Evolutionary conservation across 495 filamentous ascomycete species (phyloP), one percentile per base, ranked within the genome.

Genomic region (Aspergillus homomorphus): DNA sequence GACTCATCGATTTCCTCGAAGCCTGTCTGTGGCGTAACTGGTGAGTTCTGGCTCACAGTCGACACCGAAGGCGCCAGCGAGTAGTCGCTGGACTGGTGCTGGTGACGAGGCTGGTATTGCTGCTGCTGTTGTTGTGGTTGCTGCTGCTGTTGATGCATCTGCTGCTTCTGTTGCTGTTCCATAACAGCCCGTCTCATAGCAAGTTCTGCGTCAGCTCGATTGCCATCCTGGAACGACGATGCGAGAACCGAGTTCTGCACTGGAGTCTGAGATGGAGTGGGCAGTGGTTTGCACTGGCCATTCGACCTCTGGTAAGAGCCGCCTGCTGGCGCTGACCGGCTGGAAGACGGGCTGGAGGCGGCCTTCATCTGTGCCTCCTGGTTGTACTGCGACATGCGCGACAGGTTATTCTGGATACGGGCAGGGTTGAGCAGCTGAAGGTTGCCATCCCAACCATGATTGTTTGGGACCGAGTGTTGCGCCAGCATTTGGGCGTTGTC

Each of bases 121-220:
- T 66, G 61, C 45, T 61, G 60, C 22, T 65, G 62, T 10, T 66
- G 67, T 49, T 62, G 64, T 19, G 66, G 67, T 7, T 69, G 65
- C 19, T 54, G 51, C 15, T 70, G 62, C 50, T 72, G 69, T 45
- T 72, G 71, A 21, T 66, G 61, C 43, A 59, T 59, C 23, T 62
- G 60, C 56, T 67, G 63, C 60, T 72, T 65, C 52, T 75, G 68
- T 51, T 80, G 76, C 42, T 83, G 80, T 45, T 84, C 81, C 71
- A 84, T 72, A 54, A 79, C 70, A 28, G 77, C 78, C 48, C 75
- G 77, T 71, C 80, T 79, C 80, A 84, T 82, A 26, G 77, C 81
- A 45, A 74, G 65, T 57, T 84, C 80, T 10, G 75, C 71, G 19
- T 79, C 69, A 48, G 73, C 69, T 66, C 70, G 67, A 51, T 64